Evolutionary conservation across 352 stramenopile species (phyloP), one percentile per base, ranked within the genome.

Genomic region (Pythium scleroteichum): DNA sequence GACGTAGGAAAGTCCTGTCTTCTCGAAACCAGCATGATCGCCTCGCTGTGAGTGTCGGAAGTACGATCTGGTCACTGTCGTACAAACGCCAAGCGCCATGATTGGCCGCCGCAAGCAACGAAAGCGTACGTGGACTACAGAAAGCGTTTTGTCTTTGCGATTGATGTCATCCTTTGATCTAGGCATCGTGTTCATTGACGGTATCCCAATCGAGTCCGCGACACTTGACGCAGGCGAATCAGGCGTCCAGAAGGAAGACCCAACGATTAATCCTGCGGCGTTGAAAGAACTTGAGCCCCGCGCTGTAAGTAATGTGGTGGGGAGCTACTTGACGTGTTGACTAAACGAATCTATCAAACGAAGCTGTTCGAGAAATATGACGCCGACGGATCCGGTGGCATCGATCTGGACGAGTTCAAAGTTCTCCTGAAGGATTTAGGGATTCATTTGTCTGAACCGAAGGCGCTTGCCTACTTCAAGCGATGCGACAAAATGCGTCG

Each of bases 291-390:
- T 88, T 19, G 75, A 87, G 32, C 78, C 81, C 3, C 65, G 67
- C 8, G 68, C 53, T 50, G 80, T 90, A 61, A 29, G 78, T 72
- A 13, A n/a, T 29, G 32, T 24, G 10, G 33, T 46, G 40, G 20
- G 12, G 9, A 58, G 19, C 10, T 42, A 39, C 8, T 54, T 38
- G 16, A 14, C 22, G 24, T 14, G 33, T 39, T 39, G 33, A 39
- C 33, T 39, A 39, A 14, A 8, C 14, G 14, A 39, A 8, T 39
- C 33, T 39, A n/a, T n/a, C n/a, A n/a, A n/a, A n/a, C n/a, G n/a
- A n/a, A 94, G 85, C 73, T 94, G 32, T 94, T 94, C 51, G 75
- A 89, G 59, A 91, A 94, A 53, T 94, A 92, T 64, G 83, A 94
- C 62, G 56, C 73, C 10, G 85, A 94, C 38, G 75, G 76, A 14